Conservation (phyloP, 805 yeast genomes). For the Wickerhamiella bombiphila region DNA sequence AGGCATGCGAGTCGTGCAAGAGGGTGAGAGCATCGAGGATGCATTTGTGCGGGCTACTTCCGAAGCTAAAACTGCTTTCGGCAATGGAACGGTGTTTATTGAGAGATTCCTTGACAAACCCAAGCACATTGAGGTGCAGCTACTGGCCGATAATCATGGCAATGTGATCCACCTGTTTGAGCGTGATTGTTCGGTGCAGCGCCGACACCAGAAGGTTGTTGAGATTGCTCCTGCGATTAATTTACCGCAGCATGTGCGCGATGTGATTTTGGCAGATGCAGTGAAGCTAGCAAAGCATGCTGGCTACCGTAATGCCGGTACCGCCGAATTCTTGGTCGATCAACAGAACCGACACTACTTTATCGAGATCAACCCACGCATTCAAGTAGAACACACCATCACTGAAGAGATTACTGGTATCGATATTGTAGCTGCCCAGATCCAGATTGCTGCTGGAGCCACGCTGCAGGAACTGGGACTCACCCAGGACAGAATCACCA, state of each 20-base stretch:
- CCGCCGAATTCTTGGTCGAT: constrained; percentile 95
- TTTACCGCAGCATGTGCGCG: constrained; percentile 66
- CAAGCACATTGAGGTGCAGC: constrained; percentile 94
- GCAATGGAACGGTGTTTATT: constrained; percentile 95
- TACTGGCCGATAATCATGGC: constrained; percentile 85
- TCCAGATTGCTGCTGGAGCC: constrained; percentile 98
- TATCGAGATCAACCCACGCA: constrained; percentile 96
- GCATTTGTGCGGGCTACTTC: constrained; percentile 89
- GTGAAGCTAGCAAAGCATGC: constrained; percentile 81
- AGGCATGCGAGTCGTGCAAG: constrained; percentile 98
- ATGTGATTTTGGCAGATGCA: constrained; percentile 88
- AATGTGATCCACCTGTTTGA: constrained; percentile 91
- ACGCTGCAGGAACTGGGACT: constrained; percentile 80
- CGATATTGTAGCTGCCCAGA: constrained; percentile 95
- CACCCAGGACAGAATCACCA: constrained; percentile 84
- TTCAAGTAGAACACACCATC: constrained; percentile 95
- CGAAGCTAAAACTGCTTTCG: constrained; percentile 91
- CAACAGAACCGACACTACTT: constrained; percentile 88
- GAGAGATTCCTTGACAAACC: constrained; percentile 92
- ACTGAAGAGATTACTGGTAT: constrained; percentile 98
- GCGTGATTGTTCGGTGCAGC: constrained; percentile 98
- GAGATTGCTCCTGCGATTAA: constrained; percentile 97
- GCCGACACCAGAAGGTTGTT: constrained; percentile 97
- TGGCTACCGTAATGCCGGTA: constrained; percentile 92
- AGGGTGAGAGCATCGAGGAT: constrained; percentile 83